phyloP scores from a whole-genome alignment of 73 alveolate species.

The Symbiodinium natans region DNA sequence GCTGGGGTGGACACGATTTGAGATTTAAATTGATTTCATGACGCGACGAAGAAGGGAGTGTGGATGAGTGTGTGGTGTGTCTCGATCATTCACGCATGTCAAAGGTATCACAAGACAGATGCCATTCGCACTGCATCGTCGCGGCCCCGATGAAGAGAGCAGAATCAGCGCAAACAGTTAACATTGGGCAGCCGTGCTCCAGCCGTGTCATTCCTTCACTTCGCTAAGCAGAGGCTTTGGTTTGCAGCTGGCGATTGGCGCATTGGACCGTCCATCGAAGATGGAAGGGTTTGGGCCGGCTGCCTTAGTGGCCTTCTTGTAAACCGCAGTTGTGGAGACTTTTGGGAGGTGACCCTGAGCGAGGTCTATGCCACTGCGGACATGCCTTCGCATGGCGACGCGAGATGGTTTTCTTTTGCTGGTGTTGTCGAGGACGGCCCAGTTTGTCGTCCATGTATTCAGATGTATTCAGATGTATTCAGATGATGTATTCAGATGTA shows the following conservation, averaged over 20 bases:
- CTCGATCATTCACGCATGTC: not conserved
- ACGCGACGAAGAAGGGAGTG: too few relatives aligned
- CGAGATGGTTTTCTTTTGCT: conserved; percentile 13
- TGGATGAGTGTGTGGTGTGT: too few relatives aligned
- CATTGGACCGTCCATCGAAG: conserved; percentile 89
- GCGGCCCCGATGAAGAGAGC: not conserved
- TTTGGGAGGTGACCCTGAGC: not conserved
- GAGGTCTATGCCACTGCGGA: conserved; percentile 21
- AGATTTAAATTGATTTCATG: too few relatives aligned
- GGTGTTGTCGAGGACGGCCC: not conserved
- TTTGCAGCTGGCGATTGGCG: conserved; percentile 93
- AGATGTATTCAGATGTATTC: too few relatives aligned
- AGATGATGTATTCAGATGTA: too few relatives aligned
- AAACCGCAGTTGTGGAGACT: not conserved
- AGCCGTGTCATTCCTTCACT: too few relatives aligned
- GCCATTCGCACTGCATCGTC: conserved; percentile 64
- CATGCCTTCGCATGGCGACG: not conserved
- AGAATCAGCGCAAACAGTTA: not conserved
- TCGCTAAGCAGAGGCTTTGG: conserved; percentile 15
- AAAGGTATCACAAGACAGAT: conserved; percentile 78
- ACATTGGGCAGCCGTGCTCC: too few relatives aligned
- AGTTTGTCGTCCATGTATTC: too few relatives aligned
- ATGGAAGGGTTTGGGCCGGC: conserved; percentile 81
- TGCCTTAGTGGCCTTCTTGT: not conserved
- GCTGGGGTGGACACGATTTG: too few relatives aligned